These are phyloP conservation scores for Cercophora samala DNA, from an alignment of 495 filamentous ascomycete species.

Conservation along the genomic window DNA sequence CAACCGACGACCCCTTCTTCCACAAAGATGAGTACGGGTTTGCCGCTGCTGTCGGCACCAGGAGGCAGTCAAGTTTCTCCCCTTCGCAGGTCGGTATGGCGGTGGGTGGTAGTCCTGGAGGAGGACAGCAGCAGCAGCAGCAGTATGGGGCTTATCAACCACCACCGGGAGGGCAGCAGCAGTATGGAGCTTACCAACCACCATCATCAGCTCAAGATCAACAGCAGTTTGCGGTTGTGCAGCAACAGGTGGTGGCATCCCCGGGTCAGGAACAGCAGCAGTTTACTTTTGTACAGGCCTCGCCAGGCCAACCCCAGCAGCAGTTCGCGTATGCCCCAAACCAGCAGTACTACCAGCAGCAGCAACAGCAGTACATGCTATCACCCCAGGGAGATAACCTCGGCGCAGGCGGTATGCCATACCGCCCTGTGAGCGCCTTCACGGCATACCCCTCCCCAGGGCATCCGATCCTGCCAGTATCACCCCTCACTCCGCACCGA, in stretches of 20 bases:
- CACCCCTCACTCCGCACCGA: background rate
- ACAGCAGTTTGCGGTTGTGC: constrained; percentile 12
- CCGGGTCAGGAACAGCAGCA: constrained; percentile 7
- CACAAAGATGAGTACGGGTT: background rate
- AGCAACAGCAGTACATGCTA: background rate
- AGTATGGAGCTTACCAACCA: background rate
- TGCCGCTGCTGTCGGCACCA: background rate
- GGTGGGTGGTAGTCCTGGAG: background rate
- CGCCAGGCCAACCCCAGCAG: constrained; percentile 1
- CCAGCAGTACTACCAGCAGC: background rate
- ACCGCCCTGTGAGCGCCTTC: background rate
- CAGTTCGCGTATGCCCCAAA: background rate
- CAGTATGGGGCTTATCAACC: background rate
- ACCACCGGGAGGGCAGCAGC: background rate
- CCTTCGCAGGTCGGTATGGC: background rate
- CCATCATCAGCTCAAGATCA: background rate
- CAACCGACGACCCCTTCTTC: background rate
- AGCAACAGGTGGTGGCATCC: background rate
- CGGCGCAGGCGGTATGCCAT: background rate
- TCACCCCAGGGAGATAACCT: background rate
- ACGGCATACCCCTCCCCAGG: background rate
- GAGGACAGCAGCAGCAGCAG: no score
- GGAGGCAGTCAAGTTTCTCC: background rate
- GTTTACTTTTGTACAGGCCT: constrained; percentile 13
- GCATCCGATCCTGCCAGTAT: background rate